Conservation (phyloP, 352 stramenopile genomes). For the Globisporangium iwayamae region DNA sequence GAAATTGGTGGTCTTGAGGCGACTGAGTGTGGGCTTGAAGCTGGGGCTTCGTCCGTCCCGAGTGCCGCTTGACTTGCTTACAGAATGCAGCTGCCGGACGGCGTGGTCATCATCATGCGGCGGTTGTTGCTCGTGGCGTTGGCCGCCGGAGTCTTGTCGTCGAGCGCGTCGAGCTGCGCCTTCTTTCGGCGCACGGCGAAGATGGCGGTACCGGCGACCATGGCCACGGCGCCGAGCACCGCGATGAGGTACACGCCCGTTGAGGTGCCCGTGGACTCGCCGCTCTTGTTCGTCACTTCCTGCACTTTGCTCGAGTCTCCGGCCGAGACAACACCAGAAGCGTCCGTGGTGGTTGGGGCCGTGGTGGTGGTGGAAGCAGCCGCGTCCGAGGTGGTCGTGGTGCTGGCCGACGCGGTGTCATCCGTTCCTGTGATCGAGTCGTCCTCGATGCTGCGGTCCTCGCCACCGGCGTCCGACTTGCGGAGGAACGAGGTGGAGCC, state of each 20-base stretch:
- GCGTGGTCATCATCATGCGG: constrained; percentile 49
- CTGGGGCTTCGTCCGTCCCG: background rate
- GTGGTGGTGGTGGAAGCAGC: constrained; percentile 8
- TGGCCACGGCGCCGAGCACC: constrained; percentile 16
- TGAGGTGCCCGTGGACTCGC: constrained; percentile 1
- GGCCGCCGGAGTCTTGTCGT: constrained; percentile 45
- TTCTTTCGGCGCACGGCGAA: constrained; percentile 54
- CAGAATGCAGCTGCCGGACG: constrained; percentile 36
- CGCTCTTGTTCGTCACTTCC: constrained; percentile 10
- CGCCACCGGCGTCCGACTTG: constrained; percentile 1
- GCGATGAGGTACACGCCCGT: constrained; percentile 21
- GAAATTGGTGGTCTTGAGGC: background rate
- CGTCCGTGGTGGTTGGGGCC: background rate
- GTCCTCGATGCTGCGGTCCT: constrained; percentile 18
- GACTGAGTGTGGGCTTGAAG: background rate
- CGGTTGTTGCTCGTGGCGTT: constrained; percentile 18
- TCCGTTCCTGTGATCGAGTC: constrained; percentile 7
- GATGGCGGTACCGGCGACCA: constrained; percentile 36
- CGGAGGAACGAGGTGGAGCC: constrained; percentile 8
- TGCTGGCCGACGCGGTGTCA: too few relatives aligned
- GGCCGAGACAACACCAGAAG: background rate
- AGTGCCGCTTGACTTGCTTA: constrained; percentile 17
- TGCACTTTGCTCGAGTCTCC: constrained; percentile 7
- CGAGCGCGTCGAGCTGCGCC: constrained; percentile 48
- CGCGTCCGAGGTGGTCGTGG: too few relatives aligned